These are phyloP conservation scores for Fraxinus quadrangulata DNA, from an alignment of 257 asterid genomes.

Conservation along the genomic window DNA sequence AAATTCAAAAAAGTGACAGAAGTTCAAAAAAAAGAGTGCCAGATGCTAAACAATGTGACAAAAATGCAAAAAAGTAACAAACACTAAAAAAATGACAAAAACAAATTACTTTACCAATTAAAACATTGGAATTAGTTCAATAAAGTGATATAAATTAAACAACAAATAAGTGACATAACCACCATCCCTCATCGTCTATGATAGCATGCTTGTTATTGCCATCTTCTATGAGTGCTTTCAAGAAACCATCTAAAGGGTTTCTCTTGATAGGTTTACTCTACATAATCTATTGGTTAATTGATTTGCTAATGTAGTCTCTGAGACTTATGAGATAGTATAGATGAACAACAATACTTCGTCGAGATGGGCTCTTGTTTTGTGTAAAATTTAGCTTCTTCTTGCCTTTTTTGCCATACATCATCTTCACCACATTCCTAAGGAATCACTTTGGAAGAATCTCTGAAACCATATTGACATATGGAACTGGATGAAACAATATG, in stretches of 20 bases:
- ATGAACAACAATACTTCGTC: conserved; percentile 26
- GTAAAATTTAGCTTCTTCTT: conserved; percentile 23
- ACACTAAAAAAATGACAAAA: no score
- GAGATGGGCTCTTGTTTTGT: conserved; percentile 38
- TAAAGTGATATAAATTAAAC: no score
- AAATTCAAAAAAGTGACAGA: no score
- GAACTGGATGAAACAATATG: not conserved
- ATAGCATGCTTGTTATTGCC: conserved; percentile 27
- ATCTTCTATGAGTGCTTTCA: conserved; percentile 19
- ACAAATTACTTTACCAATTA: no score
- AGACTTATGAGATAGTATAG: conserved; percentile 33
- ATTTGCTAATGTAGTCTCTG: conserved; percentile 40
- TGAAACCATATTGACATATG: not conserved
- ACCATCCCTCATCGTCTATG: conserved; percentile 23
- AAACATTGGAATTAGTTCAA: no score
- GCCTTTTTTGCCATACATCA: conserved; percentile 33
- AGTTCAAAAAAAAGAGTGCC: no score
- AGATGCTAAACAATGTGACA: no score
- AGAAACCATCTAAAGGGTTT: conserved; percentile 35
- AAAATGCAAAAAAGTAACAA: no score
- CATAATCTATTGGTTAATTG: conserved; percentile 34
- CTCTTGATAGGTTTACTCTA: conserved; percentile 28
- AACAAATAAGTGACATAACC: no score
- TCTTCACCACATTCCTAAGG: conserved; percentile 35
- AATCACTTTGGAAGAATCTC: conserved; percentile 8